These are phyloP conservation scores for Cordyceps farinosa DNA, from an alignment of 2,329 filamentous ascomycete genomes.

Conservation along the genomic window DNA sequence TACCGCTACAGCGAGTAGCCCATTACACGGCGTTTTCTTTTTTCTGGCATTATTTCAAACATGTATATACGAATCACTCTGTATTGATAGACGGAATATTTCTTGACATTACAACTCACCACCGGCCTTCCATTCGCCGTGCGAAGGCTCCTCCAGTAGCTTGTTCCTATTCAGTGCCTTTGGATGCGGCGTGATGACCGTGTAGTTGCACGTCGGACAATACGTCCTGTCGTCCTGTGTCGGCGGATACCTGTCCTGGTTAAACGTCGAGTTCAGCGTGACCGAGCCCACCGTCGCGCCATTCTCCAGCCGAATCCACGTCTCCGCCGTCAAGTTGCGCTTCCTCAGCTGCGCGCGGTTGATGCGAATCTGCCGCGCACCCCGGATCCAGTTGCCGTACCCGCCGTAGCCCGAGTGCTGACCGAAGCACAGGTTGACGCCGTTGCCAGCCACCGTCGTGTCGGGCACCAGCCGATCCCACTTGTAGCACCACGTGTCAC, in stretches of 20 bases:
- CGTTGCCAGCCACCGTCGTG: conserved; percentile 38
- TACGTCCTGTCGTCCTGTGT: conserved; percentile 37
- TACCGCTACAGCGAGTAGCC: conserved; percentile 28
- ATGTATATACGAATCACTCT: neutral
- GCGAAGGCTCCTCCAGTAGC: conserved; percentile 2
- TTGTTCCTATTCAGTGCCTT: neutral
- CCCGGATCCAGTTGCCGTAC: conserved; percentile 62
- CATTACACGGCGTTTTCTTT: neutral
- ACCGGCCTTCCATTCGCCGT: conserved; percentile 5
- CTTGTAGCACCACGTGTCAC: conserved; percentile 55
- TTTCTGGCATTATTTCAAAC: neutral
- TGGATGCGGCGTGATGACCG: conserved; percentile 15
- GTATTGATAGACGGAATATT: neutral
- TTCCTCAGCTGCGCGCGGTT: conserved; percentile 38
- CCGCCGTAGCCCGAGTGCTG: conserved; percentile 68
- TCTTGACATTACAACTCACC: neutral
- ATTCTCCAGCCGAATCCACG: conserved; percentile 60
- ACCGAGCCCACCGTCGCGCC: conserved; percentile 50
- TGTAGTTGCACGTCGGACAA: conserved; percentile 23
- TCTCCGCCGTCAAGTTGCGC: conserved; percentile 42
- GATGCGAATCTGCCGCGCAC: conserved; percentile 53
- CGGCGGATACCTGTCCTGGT: conserved; percentile 49
- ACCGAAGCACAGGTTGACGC: conserved; percentile 54
- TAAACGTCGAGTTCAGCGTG: conserved; percentile 57
- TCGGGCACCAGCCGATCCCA: conserved; percentile 40